A percentile compares a stretch with the other conserved stretches of the same genome.
These are phyloP conservation scores for Lasiodiplodia gonubiensis DNA, from an alignment of 2,329 filamentous ascomycete genomes.

Conservation along the genomic window DNA sequence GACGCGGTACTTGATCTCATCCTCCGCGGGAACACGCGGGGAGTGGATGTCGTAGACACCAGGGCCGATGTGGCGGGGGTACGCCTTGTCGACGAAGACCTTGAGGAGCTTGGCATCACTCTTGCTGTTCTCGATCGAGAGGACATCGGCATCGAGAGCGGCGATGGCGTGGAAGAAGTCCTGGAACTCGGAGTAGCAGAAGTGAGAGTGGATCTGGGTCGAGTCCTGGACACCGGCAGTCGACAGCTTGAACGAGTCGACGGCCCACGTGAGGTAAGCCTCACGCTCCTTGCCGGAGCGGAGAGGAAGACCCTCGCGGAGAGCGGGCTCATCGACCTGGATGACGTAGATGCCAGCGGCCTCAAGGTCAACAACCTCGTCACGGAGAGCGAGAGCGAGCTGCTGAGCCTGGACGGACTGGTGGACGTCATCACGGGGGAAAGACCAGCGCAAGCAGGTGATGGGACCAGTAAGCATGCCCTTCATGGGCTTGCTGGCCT, in stretches of 20 bases:
- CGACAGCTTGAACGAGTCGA: slow-evolving; percentile 96
- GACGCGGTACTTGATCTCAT: slow-evolving; percentile 98
- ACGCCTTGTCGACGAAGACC: slow-evolving; percentile 96
- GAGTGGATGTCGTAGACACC: slow-evolving; percentile 99
- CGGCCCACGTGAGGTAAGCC: slow-evolving; percentile 96
- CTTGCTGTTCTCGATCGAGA: slow-evolving; percentile 99
- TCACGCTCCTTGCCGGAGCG: slow-evolving; percentile 92
- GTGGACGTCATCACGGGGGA: slow-evolving; percentile 99
- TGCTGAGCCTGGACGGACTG: slow-evolving; percentile 99
- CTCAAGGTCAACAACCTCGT: slow-evolving; percentile 98
- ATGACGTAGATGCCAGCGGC: slow-evolving; percentile 96
- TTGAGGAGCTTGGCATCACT: slow-evolving; percentile 98
- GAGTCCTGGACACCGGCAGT: slow-evolving; percentile 92
- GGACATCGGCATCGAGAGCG: slow-evolving; percentile 94
- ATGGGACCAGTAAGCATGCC: slow-evolving; percentile 99
- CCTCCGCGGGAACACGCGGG: slow-evolving; percentile 92
- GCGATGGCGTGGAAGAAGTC: slow-evolving; percentile 99
- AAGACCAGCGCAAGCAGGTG: slow-evolving; percentile 98
- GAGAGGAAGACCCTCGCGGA: slow-evolving; percentile 98
- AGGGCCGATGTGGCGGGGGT: slow-evolving; percentile 97
- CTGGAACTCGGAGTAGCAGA: slow-evolving; percentile 99
- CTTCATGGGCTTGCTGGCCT: slow-evolving; percentile 99
- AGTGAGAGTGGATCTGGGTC: slow-evolving; percentile 99
- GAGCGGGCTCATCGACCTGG: slow-evolving; percentile 98
- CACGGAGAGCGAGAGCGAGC: slow-evolving; percentile 95